phyloP scores from a whole-genome alignment of 768 basidiomycete species.

The Russula compacta region DNA sequence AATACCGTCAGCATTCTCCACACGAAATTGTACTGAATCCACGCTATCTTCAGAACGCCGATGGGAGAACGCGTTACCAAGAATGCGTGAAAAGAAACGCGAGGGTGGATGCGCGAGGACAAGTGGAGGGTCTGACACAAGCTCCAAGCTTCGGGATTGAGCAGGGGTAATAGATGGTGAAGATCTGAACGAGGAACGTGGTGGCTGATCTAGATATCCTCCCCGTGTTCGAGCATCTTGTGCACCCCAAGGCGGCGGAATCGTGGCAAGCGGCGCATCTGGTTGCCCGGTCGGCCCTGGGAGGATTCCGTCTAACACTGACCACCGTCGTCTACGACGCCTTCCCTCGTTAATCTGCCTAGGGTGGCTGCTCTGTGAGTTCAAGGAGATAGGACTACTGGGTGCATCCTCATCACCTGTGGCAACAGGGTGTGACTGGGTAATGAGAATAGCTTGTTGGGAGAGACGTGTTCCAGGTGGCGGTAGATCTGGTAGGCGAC shows the following conservation, averaged over 20 bases:
- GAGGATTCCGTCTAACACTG: conserved; percentile 47
- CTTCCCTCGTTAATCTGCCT: conserved; percentile 18
- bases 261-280: neutral
- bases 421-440: conserved; percentile 32
- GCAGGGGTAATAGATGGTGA: neutral
- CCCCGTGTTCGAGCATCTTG: conserved; percentile 1
- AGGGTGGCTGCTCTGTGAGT: conserved; percentile 29
- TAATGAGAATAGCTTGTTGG: conserved; percentile 61
- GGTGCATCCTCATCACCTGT: conserved; percentile 37
- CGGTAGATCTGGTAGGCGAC: conserved; percentile 65
- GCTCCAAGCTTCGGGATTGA: neutral
- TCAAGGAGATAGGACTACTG: conserved; percentile 38
- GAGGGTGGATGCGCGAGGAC: conserved; percentile 35
- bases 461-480: conserved; percentile 56
- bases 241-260: neutral
- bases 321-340: conserved; percentile 61
- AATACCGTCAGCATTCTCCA: conserved; percentile 34
- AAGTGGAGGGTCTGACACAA: conserved; percentile 20
- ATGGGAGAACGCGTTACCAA: conserved; percentile 52
- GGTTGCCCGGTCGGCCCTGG: conserved; percentile 23
- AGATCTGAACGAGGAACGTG: neutral
- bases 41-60: conserved; percentile 53
- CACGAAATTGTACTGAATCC: conserved; percentile 26
- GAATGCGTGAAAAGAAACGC: conserved; percentile 62
- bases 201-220: neutral